Conservation (phyloP, 2,329 filamentous ascomycete genomes). For the Aspergillus glaucus region DNA sequence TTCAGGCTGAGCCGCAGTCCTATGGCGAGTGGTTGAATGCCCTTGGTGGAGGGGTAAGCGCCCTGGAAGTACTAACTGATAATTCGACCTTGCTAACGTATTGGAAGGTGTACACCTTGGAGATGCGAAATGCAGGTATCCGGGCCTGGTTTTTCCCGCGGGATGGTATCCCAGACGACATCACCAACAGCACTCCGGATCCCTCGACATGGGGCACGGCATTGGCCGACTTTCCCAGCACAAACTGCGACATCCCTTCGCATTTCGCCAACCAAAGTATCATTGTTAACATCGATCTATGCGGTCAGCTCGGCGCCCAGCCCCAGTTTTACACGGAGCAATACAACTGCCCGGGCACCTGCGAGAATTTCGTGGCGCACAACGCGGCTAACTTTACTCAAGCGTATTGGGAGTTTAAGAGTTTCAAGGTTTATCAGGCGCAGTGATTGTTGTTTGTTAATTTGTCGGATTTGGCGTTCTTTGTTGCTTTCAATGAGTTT, state of each 20-base stretch:
- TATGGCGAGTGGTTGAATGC: constrained; percentile 51
- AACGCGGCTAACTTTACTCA: constrained; percentile 51
- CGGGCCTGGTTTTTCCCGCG: constrained; percentile 57
- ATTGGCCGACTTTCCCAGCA: constrained; percentile 59
- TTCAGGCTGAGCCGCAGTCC: constrained; percentile 38
- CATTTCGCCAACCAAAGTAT: constrained; percentile 63
- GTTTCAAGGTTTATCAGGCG: constrained; percentile 54
- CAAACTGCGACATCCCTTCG: constrained; percentile 52
- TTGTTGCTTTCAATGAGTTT: too few relatives aligned
- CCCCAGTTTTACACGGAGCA: constrained; percentile 25
- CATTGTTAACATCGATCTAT: constrained; percentile 60
- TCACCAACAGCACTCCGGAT: constrained; percentile 49
- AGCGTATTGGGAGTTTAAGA: constrained; percentile 61
- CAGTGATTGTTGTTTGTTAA: too few relatives aligned
- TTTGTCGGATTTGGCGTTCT: too few relatives aligned
- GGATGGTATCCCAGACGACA: constrained; percentile 45
- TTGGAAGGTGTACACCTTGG: constrained; percentile 50
- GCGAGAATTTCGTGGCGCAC: constrained; percentile 52
- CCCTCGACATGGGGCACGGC: constrained; percentile 58
- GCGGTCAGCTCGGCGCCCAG: constrained; percentile 48
- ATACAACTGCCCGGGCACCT: constrained; percentile 47
- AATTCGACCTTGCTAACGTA: background rate
- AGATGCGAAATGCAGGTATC: constrained; percentile 56
- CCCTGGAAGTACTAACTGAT: background rate
- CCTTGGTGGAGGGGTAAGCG: constrained; percentile 46